These are phyloP conservation scores for Penicillium sp. DNA, from an alignment of 2,329 filamentous ascomycete genomes.

Conservation along the genomic window DNA sequence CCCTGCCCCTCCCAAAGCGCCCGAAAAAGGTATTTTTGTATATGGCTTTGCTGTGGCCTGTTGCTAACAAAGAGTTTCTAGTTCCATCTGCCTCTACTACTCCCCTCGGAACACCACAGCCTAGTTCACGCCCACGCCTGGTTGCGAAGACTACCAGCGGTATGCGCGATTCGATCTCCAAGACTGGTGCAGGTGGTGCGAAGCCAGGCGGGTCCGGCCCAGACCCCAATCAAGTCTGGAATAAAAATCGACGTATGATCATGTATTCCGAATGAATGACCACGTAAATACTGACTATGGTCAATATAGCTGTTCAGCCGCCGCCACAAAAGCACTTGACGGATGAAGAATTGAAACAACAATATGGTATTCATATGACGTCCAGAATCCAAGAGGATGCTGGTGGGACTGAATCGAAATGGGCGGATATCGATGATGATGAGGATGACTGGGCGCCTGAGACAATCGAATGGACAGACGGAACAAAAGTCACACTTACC, in stretches of 20 bases:
- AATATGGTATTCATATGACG: constrained; percentile 68
- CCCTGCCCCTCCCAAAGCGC: constrained; percentile 50
- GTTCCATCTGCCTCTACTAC: constrained; percentile 39
- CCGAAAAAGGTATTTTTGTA: constrained; percentile 54
- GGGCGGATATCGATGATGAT: constrained; percentile 69
- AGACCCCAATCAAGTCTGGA: constrained; percentile 69
- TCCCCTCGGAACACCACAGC: constrained; percentile 40
- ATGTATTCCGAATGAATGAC: neutral
- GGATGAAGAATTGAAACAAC: constrained; percentile 67
- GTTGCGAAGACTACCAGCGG: constrained; percentile 62
- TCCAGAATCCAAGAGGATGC: constrained; percentile 64
- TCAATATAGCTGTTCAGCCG: constrained; percentile 50
- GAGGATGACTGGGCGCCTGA: constrained; percentile 70
- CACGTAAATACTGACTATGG: constrained; percentile 20
- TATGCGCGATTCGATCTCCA: constrained; percentile 52
- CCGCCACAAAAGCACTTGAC: constrained; percentile 65
- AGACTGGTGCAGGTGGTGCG: constrained; percentile 46
- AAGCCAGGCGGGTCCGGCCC: constrained; percentile 54
- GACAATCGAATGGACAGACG: constrained; percentile 68
- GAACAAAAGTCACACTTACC: constrained; percentile 63
- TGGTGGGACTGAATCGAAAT: constrained; percentile 63
- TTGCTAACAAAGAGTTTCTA: constrained; percentile 18
- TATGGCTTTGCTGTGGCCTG: constrained; percentile 1
- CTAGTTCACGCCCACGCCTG: constrained; percentile 57
- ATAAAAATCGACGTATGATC: constrained; percentile 62